Conservation (phyloP, 495 filamentous ascomycete genomes). For the Daldinia decipiens region DNA sequence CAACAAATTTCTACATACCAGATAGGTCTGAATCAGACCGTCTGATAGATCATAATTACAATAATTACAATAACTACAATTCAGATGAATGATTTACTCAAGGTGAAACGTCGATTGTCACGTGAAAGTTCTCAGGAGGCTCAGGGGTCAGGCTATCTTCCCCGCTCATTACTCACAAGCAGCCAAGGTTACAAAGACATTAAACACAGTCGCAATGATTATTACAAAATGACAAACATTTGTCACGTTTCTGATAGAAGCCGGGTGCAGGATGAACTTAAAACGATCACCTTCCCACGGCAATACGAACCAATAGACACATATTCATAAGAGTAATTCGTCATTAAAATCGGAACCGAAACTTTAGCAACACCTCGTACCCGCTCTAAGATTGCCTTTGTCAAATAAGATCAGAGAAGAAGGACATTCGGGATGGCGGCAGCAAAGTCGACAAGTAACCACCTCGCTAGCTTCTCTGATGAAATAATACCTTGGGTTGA, state of each 20-base stretch:
- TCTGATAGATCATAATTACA: background rate
- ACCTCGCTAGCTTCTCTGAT: background rate
- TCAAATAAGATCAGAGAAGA: background rate
- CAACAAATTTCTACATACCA: background rate
- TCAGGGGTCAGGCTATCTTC: background rate
- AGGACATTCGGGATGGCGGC: conserved; percentile 4
- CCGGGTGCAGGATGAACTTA: background rate
- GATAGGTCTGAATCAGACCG: too few species aligned
- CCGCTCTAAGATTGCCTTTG: background rate
- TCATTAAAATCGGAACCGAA: background rate
- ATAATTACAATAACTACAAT: background rate
- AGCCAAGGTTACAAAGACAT: background rate
- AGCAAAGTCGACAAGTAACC: background rate
- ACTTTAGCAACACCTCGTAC: background rate
- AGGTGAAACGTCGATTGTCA: background rate
- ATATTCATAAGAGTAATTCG: background rate
- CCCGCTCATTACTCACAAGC: background rate
- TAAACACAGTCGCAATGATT: background rate
- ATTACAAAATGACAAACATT: background rate
- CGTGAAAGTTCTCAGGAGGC: background rate
- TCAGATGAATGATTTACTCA: background rate
- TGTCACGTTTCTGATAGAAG: background rate
- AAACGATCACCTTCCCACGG: background rate
- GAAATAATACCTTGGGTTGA: conserved; percentile 24
- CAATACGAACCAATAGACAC: background rate